Evolutionary conservation across 331 rosid species (phyloP).

Genomic region (Telfairia occidentalis): DNA sequence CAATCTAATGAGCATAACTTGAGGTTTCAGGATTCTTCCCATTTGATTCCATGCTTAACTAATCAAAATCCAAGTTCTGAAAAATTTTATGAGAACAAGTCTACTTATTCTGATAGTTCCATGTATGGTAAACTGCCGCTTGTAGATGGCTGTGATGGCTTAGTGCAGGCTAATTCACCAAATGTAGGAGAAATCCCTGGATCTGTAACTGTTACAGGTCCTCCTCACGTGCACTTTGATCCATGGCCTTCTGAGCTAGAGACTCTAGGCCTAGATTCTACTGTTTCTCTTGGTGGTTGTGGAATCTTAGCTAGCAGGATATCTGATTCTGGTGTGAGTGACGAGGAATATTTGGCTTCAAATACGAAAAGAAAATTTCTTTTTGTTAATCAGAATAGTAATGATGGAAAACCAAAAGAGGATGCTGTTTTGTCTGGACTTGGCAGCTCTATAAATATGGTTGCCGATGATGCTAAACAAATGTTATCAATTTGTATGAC

Average conservation of each 20-base stretch:
- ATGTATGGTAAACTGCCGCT: constrained; percentile 24
- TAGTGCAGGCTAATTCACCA: constrained; percentile 14
- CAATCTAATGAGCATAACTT: constrained; percentile 8
- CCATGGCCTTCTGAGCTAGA: constrained; percentile 15
- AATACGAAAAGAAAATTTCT: constrained; percentile 10
- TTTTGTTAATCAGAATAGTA: constrained; percentile 21
- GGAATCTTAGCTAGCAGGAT: constrained; percentile 19
- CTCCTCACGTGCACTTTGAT: constrained; percentile 20
- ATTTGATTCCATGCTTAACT: constrained; percentile 17
- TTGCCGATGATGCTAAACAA: constrained; percentile 20
- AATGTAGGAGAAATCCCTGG: constrained; percentile 21
- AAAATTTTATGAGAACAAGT: constrained; percentile 21
- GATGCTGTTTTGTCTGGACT: constrained; percentile 21
- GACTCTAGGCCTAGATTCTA: constrained; percentile 10
- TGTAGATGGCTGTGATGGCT: constrained; percentile 25
- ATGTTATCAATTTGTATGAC: constrained; percentile 30
- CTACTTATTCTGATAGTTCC: constrained; percentile 22
- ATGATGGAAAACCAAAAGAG: constrained; percentile 20
- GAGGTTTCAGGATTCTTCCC: constrained; percentile 13
- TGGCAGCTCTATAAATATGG: constrained; percentile 15
- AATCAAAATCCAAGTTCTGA: constrained; percentile 21
- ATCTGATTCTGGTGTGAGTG: constrained; percentile 16
- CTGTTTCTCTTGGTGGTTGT: constrained; percentile 20
- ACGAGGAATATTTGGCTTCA: constrained; percentile 15
- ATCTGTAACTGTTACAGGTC: constrained; percentile 12